These are phyloP conservation scores for Aspergillus fumigatus DNA, from an alignment of 2,329 filamentous ascomycete genomes.

Conservation along the genomic window DNA sequence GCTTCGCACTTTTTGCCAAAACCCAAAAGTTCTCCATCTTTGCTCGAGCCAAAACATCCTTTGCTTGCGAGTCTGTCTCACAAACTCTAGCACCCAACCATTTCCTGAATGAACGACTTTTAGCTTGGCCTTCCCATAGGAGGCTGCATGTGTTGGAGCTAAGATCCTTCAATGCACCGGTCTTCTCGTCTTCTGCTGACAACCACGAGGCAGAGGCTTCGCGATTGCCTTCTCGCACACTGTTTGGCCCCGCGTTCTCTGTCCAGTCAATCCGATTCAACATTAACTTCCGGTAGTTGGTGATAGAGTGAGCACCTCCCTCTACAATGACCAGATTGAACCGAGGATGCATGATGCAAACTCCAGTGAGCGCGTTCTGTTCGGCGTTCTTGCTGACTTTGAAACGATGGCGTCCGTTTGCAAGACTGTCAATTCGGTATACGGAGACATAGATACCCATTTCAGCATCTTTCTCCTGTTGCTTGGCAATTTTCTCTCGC, in stretches of 20 bases:
- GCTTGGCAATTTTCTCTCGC: slow-evolving; percentile 72
- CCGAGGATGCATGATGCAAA: slow-evolving; percentile 86
- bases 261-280: slow-evolving; percentile 91
- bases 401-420: slow-evolving; percentile 88
- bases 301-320: slow-evolving; percentile 77
- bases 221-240: slow-evolving; percentile 52
- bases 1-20: slow-evolving; percentile 65
- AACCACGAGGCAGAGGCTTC: slow-evolving; percentile 68
- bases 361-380: slow-evolving; percentile 77
- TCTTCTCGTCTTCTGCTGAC: slow-evolving; percentile 67
- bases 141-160: slow-evolving; percentile 75
- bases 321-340: slow-evolving; percentile 90
- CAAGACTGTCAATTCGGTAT: slow-evolving; percentile 84
- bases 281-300: slow-evolving; percentile 88
- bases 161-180: slow-evolving; percentile 73
- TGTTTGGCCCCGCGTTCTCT: slow-evolving; percentile 71
- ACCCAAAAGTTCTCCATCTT: slow-evolving; percentile 98
- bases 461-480: slow-evolving; percentile 82
- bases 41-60: slow-evolving; percentile 69
- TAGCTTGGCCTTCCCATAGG: slow-evolving; percentile 88
- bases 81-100: slow-evolving; percentile 82
- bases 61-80: slow-evolving; percentile 85
- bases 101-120: slow-evolving; percentile 73
- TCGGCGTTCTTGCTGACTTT: slow-evolving; percentile 92
- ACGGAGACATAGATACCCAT: slow-evolving; percentile 83